These are phyloP conservation scores for Wickerhamomyces subpelliculosus DNA, from an alignment of 805 yeast genomes.

Conservation along the genomic window DNA sequence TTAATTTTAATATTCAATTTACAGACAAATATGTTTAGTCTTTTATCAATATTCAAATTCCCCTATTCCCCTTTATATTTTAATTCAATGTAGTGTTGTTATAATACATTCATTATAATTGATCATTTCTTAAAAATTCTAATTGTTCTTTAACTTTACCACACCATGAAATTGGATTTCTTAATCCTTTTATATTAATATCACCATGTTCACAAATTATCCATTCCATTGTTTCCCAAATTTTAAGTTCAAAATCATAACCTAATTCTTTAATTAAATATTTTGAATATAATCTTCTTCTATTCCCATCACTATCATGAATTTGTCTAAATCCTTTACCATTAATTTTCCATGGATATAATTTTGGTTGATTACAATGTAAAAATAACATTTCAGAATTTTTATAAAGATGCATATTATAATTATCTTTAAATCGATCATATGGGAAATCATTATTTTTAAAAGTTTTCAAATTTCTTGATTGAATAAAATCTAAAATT, in stretches of 20 bases:
- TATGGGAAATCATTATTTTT: conserved; percentile 10
- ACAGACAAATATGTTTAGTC: too few species aligned
- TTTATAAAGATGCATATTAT: conserved; percentile 13
- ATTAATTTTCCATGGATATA: conserved; percentile 23
- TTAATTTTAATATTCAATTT: too few species aligned
- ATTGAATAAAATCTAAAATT: conserved; percentile 29
- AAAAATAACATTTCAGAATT: conserved; percentile 20
- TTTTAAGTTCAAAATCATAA: conserved; percentile 22
- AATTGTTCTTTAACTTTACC: conserved; percentile 30
- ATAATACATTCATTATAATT: neutral
- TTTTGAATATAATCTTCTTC: conserved; percentile 17
- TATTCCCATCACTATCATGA: conserved; percentile 11
- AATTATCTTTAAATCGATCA: conserved; percentile 13
- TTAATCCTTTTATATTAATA: conserved; percentile 31
- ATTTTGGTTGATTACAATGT: conserved; percentile 23
- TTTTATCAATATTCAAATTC: too few species aligned
- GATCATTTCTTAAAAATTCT: conserved; percentile 23
- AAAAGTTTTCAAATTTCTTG: conserved; percentile 8
- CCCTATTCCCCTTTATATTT: too few species aligned
- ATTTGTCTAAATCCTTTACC: conserved; percentile 20
- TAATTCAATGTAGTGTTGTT: neutral
- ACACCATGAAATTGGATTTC: conserved; percentile 32
- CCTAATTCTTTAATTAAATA: conserved; percentile 17
- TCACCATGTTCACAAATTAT: conserved; percentile 25
- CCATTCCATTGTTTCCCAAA: conserved; percentile 23